These are phyloP conservation scores for Oidiodendron maius DNA, from an alignment of 495 filamentous ascomycete species.

Conservation along the genomic window DNA sequence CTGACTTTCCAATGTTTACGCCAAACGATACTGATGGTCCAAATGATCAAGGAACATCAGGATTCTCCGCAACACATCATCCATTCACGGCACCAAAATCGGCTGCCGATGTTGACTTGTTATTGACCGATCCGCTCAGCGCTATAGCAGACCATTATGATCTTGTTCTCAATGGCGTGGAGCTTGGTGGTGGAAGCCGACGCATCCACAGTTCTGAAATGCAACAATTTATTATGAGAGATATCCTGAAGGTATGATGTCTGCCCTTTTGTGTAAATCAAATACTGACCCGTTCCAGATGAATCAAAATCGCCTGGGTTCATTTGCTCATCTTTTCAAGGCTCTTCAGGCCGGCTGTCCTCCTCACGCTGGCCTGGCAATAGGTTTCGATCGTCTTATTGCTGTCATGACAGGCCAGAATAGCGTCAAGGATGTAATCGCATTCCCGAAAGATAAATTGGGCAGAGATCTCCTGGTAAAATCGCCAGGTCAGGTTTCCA, in stretches of 20 bases:
- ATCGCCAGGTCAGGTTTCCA: slow-evolving; percentile 60
- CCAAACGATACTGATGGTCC: slow-evolving; percentile 61
- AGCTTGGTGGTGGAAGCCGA: slow-evolving; percentile 86
- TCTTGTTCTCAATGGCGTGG: slow-evolving; percentile 90
- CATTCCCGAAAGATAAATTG: slow-evolving; percentile 88
- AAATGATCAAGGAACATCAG: slow-evolving; percentile 75
- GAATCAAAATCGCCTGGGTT: slow-evolving; percentile 53
- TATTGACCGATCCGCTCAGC: slow-evolving; percentile 63
- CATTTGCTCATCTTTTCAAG: slow-evolving; percentile 80
- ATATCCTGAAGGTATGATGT: slow-evolving; percentile 60
- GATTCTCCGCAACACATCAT: slow-evolving; percentile 86
- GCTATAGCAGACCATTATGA: slow-evolving; percentile 86
- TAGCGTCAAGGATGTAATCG: slow-evolving; percentile 84
- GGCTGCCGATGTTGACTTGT: slow-evolving; percentile 64
- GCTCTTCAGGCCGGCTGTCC: slow-evolving; percentile 85
- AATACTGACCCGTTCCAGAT: slow-evolving; percentile 27
- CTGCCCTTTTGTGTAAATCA: not conserved
- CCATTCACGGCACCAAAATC: slow-evolving; percentile 88
- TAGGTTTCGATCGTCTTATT: slow-evolving; percentile 89
- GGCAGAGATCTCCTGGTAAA: slow-evolving; percentile 78
- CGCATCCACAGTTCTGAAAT: slow-evolving; percentile 84
- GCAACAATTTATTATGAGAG: slow-evolving; percentile 78
- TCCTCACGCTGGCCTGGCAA: slow-evolving; percentile 89
- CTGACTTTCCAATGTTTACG: slow-evolving; percentile 87
- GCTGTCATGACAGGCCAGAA: slow-evolving; percentile 71